Conservation (phyloP, 768 basidiomycete species). For the Rossbeevera mucosa region DNA sequence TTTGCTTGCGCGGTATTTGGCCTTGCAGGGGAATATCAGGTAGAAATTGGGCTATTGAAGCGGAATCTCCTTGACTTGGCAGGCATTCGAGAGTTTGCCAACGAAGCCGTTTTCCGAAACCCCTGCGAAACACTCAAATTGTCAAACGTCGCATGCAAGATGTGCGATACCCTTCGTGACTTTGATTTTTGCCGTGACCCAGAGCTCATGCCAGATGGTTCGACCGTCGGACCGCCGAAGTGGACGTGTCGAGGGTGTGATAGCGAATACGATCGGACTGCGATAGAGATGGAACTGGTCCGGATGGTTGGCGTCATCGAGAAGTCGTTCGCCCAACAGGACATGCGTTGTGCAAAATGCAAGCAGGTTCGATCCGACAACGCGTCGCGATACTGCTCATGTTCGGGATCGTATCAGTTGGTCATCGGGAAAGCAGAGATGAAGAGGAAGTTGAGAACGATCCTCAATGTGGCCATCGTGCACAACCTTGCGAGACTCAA, state of each 20-base stretch:
- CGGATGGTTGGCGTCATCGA: conserved; percentile 68
- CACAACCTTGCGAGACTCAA: conserved; percentile 66
- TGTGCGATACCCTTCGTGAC: conserved; percentile 81
- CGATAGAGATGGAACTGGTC: conserved; percentile 85
- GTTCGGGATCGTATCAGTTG: conserved; percentile 80
- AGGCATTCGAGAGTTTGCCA: conserved; percentile 80
- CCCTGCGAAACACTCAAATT: conserved; percentile 87
- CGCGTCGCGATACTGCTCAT: conserved; percentile 77
- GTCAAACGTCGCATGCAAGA: conserved; percentile 80
- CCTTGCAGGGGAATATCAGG: conserved; percentile 73
- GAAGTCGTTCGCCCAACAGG: conserved; percentile 79
- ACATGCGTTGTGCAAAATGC: conserved; percentile 84
- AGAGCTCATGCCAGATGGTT: conserved; percentile 63
- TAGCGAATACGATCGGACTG: conserved; percentile 82
- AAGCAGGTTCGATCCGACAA: conserved; percentile 89
- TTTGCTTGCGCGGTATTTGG: conserved; percentile 76
- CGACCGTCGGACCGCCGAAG: conserved; percentile 43
- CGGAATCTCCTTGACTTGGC: conserved; percentile 87
- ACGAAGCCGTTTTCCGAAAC: conserved; percentile 82
- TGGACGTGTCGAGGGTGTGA: conserved; percentile 74
- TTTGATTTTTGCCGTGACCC: conserved; percentile 95
- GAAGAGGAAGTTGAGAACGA: conserved; percentile 68
- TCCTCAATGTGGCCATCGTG: conserved; percentile 76
- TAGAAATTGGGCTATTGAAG: conserved; percentile 86
- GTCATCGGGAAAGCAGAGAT: conserved; percentile 70